Evolutionary conservation across 345 rosid genomes (phyloP), one percentile per base, ranked within the genome.

Genomic region (Rubroshorea leprosula): DNA sequence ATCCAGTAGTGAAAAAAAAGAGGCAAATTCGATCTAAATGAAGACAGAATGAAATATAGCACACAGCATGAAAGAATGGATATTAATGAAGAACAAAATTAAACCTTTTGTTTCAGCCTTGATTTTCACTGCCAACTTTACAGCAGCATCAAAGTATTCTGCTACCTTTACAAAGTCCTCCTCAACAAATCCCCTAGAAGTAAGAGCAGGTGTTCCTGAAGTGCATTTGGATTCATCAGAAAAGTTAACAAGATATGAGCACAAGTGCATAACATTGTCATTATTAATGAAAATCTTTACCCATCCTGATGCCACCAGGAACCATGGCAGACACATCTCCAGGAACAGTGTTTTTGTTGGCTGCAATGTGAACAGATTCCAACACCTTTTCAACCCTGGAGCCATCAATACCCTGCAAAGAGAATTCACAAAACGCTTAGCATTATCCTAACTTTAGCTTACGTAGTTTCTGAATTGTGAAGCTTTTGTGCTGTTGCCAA

Each of bases 291-390:
- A 48, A 66, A 52, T 35, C 62, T 57, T 65, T 79, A 92, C 99
- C 99, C 99, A 93, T 93, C 70, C 99, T 80, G 72, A 93, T 93
- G 80, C 99, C 99, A 58, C 99, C 99, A 25, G 99, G 99, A 72
- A 93, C 99, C 99, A 93, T 93, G 55, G 99, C 99, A 64, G 99
- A 93, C 68, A 93, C 99, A 70, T 93, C 99, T 64, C 99, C 99
- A 17, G 99, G 99, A 63, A 93, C 97, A 24, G 99, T 93, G 80
- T 93, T 93, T 69, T 93, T 93, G 88, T 93, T 93, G 41, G 99
- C 91, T 65, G 97, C 97, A 71, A 93, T 89, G 65, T 89, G 99
- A 70, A 93, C 96, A 14, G 96, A 82, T 85, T 93, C 99, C 73
- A 93, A 74, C 67, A 93, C 91, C 84, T 93, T 93, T 68, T 93